These are phyloP conservation scores for Phytophthora fragariaefolia DNA, from an alignment of 352 stramenopile genomes.

Conservation along the genomic window DNA sequence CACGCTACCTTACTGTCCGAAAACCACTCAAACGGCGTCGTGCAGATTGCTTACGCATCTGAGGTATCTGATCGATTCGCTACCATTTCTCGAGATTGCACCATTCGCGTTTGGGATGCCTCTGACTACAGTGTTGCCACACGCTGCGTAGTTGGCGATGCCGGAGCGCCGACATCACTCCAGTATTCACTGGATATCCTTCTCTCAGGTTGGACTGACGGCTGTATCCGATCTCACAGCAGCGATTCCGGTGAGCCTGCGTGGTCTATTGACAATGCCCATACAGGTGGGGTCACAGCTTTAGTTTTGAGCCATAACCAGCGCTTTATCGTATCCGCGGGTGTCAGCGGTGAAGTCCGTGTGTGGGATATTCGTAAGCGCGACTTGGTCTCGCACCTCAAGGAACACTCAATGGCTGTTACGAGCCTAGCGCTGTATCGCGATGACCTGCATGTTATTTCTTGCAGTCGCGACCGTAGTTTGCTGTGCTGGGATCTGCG, in stretches of 20 bases:
- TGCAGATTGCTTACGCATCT: constrained; percentile 80
- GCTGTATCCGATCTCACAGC: constrained; percentile 87
- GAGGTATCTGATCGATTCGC: constrained; percentile 90
- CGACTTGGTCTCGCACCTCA: constrained; percentile 91
- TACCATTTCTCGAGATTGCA: constrained; percentile 87
- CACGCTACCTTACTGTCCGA: constrained; percentile 48
- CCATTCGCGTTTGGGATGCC: constrained; percentile 91
- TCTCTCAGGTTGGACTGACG: constrained; percentile 91
- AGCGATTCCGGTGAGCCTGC: constrained; percentile 82
- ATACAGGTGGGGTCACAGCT: constrained; percentile 90
- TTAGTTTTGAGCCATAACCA: constrained; percentile 92
- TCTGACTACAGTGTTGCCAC: constrained; percentile 85
- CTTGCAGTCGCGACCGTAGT: constrained; percentile 88
- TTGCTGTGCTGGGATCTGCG: constrained; percentile 95
- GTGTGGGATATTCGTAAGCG: constrained; percentile 94
- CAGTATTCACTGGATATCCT: constrained; percentile 90
- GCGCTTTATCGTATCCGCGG: constrained; percentile 85
- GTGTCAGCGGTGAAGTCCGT: constrained; percentile 86
- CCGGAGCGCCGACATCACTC: constrained; percentile 73
- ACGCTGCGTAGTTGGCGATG: constrained; percentile 59
- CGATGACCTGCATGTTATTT: constrained; percentile 92
- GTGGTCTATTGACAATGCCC: constrained; percentile 92
- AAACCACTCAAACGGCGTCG: constrained; percentile 83
- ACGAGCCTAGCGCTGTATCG: constrained; percentile 87
- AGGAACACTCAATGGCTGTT: constrained; percentile 92